These are phyloP conservation scores for Paraphaeosphaeria minitans DNA, from an alignment of 2,329 filamentous ascomycete genomes.

Conservation along the genomic window DNA sequence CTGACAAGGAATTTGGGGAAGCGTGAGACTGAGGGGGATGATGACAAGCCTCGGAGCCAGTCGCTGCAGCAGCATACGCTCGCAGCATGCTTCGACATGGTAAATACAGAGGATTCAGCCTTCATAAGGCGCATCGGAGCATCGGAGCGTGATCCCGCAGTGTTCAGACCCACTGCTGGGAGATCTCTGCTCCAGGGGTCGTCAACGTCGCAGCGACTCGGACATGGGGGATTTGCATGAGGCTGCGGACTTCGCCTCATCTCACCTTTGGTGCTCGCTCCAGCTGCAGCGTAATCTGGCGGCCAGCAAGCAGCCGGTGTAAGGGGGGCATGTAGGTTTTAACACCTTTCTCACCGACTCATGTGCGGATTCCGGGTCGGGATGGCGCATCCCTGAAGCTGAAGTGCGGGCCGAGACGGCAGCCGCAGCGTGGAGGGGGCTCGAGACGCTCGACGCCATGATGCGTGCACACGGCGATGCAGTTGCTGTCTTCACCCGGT, in stretches of 20 bases:
- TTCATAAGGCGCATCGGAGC: conserved; percentile 1
- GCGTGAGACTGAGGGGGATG: not conserved
- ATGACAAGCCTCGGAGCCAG: too few relatives aligned
- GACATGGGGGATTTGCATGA: conserved; percentile 22
- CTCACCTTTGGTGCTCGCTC: conserved; percentile 15
- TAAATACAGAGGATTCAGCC: not conserved
- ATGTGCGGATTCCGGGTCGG: not conserved
- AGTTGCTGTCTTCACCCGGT: not conserved
- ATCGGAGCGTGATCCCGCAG: not conserved
- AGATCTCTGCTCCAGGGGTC: not conserved
- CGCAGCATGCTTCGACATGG: not conserved
- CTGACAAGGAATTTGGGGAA: not conserved
- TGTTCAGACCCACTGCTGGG: not conserved
- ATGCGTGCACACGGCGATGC: not conserved
- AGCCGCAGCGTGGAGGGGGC: not conserved
- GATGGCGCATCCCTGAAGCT: not conserved
- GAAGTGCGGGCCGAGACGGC: not conserved
- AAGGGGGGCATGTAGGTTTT: not conserved
- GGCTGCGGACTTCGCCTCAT: conserved; percentile 18
- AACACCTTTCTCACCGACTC: not conserved
- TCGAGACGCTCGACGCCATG: not conserved
- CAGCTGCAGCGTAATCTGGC: not conserved
- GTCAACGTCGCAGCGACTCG: not conserved
- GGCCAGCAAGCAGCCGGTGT: conserved; percentile 8
- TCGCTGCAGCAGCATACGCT: too few relatives aligned